phyloP scores from a whole-genome alignment of 345 rosid genomes.

The Zanthoxylum bungeanum region DNA sequence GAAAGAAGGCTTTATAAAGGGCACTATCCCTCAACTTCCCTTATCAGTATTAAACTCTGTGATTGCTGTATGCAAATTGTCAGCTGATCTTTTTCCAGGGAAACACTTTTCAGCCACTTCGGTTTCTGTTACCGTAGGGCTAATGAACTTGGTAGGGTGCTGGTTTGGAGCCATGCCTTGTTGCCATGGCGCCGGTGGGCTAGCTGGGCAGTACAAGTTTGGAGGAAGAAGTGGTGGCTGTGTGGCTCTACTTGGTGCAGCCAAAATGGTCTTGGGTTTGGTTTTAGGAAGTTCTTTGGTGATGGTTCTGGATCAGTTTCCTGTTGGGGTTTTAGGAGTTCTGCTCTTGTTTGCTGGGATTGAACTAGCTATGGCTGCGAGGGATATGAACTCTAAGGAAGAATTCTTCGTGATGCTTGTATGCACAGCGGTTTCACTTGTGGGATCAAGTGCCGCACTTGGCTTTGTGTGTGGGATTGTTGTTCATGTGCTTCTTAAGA shows the following conservation, averaged over 20 bases:
- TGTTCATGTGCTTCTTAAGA: conserved; percentile 48
- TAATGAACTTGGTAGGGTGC: conserved; percentile 81
- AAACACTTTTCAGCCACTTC: conserved; percentile 67
- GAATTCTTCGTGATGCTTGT: conserved; percentile 73
- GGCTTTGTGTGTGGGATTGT: conserved; percentile 70
- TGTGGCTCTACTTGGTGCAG: conserved; percentile 65
- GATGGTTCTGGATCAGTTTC: conserved; percentile 61
- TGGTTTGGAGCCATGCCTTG: conserved; percentile 96
- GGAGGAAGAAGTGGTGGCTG: conserved; percentile 90
- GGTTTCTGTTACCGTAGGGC: conserved; percentile 63
- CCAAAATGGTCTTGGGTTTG: conserved; percentile 60
- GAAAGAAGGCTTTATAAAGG: conserved; percentile 78
- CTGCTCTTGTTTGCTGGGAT: conserved; percentile 71
- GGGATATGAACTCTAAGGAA: conserved; percentile 75
- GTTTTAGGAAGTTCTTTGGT: conserved; percentile 68
- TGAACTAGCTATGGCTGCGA: conserved; percentile 74
- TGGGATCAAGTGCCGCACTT: conserved; percentile 75
- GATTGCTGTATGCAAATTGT: conserved; percentile 79
- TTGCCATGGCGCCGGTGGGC: conserved; percentile 87
- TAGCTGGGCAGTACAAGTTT: conserved; percentile 88
- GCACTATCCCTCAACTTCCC: conserved; percentile 80
- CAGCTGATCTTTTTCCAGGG: conserved; percentile 69
- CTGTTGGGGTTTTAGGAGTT: conserved; percentile 73
- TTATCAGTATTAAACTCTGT: conserved; percentile 78
- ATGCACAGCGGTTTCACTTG: conserved; percentile 60